phyloP scores from a whole-genome alignment of 306 rosid species.

The Phaseolus lunatus region DNA sequence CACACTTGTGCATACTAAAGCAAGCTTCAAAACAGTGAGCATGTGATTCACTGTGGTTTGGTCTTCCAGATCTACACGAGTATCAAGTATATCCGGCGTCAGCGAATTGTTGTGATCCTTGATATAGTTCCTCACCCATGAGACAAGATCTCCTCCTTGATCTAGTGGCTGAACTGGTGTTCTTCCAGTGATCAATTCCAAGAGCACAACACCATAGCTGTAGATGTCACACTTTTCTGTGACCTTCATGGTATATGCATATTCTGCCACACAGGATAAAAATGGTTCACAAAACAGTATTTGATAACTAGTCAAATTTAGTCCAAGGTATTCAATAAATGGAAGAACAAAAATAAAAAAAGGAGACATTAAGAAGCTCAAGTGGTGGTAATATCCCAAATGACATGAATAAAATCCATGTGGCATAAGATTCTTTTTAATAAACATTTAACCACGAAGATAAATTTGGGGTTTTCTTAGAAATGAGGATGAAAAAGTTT shows the following conservation, averaged over 20 bases:
- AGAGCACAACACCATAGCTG: slow-evolving; percentile 93
- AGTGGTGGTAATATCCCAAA: neutral
- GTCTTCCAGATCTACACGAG: slow-evolving; percentile 70
- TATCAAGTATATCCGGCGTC: slow-evolving; percentile 72
- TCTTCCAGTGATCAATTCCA: slow-evolving; percentile 88
- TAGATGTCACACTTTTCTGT: slow-evolving; percentile 95
- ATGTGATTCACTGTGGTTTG: slow-evolving; percentile 68
- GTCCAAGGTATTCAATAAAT: slow-evolving; percentile 1
- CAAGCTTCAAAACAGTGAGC: slow-evolving; percentile 82
- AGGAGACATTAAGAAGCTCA: neutral
- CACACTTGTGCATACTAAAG: slow-evolving; percentile 75
- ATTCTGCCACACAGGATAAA: slow-evolving; percentile 65
- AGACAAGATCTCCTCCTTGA: slow-evolving; percentile 91
- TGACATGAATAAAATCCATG: neutral
- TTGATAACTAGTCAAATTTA: slow-evolving; percentile 4
- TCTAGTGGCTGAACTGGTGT: slow-evolving; percentile 93
- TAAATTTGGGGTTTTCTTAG: neutral
- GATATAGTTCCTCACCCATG: slow-evolving; percentile 68
- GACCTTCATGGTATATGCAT: slow-evolving; percentile 98
- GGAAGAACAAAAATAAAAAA: too few species aligned
- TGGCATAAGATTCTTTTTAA: neutral
- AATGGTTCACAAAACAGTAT: slow-evolving; percentile 20
- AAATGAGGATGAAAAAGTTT: slow-evolving; percentile 27
- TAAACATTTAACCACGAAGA: neutral
- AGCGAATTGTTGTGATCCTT: slow-evolving; percentile 65